Evolutionary conservation across 495 filamentous ascomycete species (phyloP), one percentile per base, ranked within the genome.

Genomic region (Penicillium psychrofluorescens): DNA sequence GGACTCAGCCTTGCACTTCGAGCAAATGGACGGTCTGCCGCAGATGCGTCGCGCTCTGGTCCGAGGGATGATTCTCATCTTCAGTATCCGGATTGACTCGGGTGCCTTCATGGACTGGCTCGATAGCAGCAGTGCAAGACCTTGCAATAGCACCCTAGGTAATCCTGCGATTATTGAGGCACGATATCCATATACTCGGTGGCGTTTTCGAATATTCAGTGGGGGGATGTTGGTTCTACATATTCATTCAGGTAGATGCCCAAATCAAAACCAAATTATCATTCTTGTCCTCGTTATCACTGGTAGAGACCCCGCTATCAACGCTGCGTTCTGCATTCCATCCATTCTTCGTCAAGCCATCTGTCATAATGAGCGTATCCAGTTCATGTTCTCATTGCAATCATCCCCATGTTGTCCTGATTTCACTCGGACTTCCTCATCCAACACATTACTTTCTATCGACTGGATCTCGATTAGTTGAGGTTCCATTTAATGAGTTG

Each of bases 31-130:
- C 0, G 64, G 64, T 0, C 28, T 65, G 41, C 50, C 49, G 44
- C 51, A 45, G 11, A 63, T 63, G 48, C 60, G 62, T 2, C 47
- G 50, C 8, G 62, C 64, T 0, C 45, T 87, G 29, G 62, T 46
- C 0, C 55, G 78, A 0, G 81, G 82, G 2, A 86, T 87, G 81
- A 79, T 84, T 1, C 55, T 85, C n/a, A 68, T 74, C 1, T 74
- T 85, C 50, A 75, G 70, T 48, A 71, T 86, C 43, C 85, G 81
- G 81, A 78, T 76, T 61, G 78, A 79, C 41, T 56, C 61, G 11
- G 62, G 68, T n/a, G 60, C 63, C 2, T 75, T 70, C 55, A 84
- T 84, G 82, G 68, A 68, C 35, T 85, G 81, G 80, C 58, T 86
- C 10, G 82, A 85, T 52, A 63, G 68, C 35, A 66, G 63, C 7